Conservation (phyloP, 2,329 filamentous ascomycete species). For the Aureobasidium zeae region DNA sequence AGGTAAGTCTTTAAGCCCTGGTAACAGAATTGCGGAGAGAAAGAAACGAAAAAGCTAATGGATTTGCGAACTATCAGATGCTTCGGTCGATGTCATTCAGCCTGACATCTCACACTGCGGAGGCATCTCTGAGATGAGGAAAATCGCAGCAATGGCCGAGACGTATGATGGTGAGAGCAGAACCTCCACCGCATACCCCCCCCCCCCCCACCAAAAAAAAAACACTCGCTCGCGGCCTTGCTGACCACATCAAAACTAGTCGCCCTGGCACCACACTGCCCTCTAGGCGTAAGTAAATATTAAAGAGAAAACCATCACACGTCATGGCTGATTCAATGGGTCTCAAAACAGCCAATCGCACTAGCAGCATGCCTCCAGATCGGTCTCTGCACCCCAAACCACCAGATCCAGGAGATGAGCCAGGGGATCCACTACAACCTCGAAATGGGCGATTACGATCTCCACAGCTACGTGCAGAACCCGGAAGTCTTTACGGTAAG, state of each 20-base stretch:
- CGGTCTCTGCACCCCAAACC: constrained; percentile 51
- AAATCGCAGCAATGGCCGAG: constrained; percentile 55
- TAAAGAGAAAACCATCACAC: too few species aligned
- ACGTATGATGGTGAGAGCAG: constrained; percentile 19
- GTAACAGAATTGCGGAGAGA: too few species aligned
- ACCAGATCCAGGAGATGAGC: constrained; percentile 69
- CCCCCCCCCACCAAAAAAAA: too few species aligned
- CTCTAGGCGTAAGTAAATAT: constrained; percentile 41
- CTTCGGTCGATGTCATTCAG: constrained; percentile 60
- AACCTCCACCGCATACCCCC: too few species aligned
- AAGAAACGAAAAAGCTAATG: constrained; percentile 3
- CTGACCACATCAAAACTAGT: constrained; percentile 5
- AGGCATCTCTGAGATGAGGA: constrained; percentile 60
- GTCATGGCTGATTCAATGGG: too few species aligned
- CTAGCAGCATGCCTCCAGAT: constrained; percentile 62
- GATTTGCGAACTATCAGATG: constrained; percentile 34
- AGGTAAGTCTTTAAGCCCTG: constrained; percentile 16
- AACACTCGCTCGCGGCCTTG: background rate
- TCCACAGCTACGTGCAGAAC: constrained; percentile 30
- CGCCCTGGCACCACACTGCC: constrained; percentile 62
- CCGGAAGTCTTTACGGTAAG: constrained; percentile 21
- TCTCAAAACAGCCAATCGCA: constrained; percentile 54
- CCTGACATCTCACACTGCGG: constrained; percentile 63
- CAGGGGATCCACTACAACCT: constrained; percentile 69
- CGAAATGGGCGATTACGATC: constrained; percentile 50